phyloP scores from a whole-genome alignment of 2,329 filamentous ascomycete species.

The Teratosphaeriaceae sp. region DNA sequence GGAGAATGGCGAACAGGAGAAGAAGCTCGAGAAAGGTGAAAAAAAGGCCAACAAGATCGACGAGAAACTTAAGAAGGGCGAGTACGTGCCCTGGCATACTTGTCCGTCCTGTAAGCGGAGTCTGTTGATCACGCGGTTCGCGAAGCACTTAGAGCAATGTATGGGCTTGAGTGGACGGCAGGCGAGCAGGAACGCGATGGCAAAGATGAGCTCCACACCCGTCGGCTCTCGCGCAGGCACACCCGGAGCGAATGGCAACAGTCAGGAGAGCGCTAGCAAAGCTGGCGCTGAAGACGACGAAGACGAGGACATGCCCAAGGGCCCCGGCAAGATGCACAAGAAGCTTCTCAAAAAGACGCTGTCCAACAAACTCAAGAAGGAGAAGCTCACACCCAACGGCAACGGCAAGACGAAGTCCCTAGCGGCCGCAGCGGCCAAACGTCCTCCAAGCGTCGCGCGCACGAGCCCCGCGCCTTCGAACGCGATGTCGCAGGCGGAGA shows the following conservation, averaged over 20 bases:
- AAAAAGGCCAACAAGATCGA: conserved; percentile 35
- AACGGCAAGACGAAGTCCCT: conserved; percentile 30
- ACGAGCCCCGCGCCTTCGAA: conserved; percentile 14
- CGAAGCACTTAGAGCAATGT: conserved; percentile 56
- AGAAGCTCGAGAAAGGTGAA: conserved; percentile 41
- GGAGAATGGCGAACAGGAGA: conserved; percentile 20
- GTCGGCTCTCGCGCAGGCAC: conserved; percentile 28
- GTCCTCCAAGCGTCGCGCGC: conserved; percentile 2
- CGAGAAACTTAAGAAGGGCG: conserved; percentile 43
- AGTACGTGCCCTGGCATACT: conserved; percentile 48
- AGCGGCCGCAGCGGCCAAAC: conserved; percentile 19
- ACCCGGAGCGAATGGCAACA: conserved; percentile 22
- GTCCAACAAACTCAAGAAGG: conserved; percentile 39
- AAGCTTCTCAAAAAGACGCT: conserved; percentile 34
- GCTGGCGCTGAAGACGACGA: conserved; percentile 24
- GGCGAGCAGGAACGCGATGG: conserved; percentile 44
- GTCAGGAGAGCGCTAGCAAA: conserved; percentile 14
- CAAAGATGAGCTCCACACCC: conserved; percentile 32
- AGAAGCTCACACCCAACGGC: conserved; percentile 20
- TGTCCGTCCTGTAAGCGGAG: conserved; percentile 57
- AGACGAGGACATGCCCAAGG: conserved; percentile 16
- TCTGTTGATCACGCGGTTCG: conserved; percentile 54
- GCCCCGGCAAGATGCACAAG: conserved; percentile 27
- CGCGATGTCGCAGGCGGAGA: conserved; percentile 12
- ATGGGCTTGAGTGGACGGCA: conserved; percentile 51